A percentile compares a stretch with the other conserved stretches of the same genome.
Evolutionary conservation across 2,329 filamentous ascomycete species (phyloP).

Genomic region (Pseudogymnoascus sp.): DNA sequence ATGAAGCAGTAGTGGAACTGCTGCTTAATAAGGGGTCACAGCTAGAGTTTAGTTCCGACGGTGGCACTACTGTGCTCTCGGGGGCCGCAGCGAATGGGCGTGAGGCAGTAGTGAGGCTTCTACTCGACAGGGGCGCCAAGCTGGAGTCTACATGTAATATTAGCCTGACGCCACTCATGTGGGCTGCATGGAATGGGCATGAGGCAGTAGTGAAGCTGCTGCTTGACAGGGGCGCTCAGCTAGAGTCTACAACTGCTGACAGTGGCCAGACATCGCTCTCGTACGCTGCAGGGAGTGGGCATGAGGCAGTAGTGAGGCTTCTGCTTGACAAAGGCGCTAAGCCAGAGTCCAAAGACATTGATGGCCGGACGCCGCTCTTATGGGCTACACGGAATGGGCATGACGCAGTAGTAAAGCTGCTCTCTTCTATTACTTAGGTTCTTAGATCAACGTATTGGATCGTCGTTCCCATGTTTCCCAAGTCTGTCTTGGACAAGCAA

Average conservation of each 20-base stretch:
- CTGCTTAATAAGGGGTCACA: conserved; percentile 16
- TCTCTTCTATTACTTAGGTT: not conserved
- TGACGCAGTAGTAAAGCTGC: not conserved
- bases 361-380: not conserved
- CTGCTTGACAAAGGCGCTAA: conserved; percentile 2
- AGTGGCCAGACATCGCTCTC: conserved; percentile 10
- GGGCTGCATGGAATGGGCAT: not conserved
- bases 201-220: conserved; percentile 5
- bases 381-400: conserved; percentile 23
- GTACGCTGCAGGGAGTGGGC: conserved; percentile 4
- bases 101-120: not conserved
- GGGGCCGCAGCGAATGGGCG: conserved; percentile 6
- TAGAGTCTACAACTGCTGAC: not conserved
- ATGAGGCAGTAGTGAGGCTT: not conserved
- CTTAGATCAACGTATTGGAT: not conserved
- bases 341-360: not conserved
- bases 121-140: conserved; percentile 5
- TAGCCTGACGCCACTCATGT: not conserved
- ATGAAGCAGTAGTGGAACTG: conserved; percentile 15
- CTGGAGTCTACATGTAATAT: not conserved
- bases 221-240: conserved; percentile 1
- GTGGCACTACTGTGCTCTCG: not conserved
- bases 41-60: not conserved
- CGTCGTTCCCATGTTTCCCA: not conserved
- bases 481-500: not conserved